Base-by-base conservation (phyloP, 352 stramenopile genomes). In the Pythium folliculosum region DNA sequence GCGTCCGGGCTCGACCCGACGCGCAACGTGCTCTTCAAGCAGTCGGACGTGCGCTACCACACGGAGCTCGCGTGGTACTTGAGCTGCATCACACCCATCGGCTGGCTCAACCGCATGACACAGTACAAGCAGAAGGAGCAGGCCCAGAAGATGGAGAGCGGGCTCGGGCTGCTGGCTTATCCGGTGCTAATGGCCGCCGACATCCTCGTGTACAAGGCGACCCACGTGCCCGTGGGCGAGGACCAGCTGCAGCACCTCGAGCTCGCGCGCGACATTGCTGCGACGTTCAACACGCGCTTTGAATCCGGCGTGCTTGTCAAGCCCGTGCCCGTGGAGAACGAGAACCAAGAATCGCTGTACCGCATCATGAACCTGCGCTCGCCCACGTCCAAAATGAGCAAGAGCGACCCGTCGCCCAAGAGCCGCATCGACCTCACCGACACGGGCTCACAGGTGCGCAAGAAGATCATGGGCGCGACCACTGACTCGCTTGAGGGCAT, bases 41-140 rank as follows among this genome's bases (percentile, higher is more conserved):
- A 96, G 62, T 96, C 90, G 37, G 81, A 92, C 62, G 77, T 94
- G 63, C 58, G 56, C 0, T 72, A 76, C 10, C 98, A 99, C 82
- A 77, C 97, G 8, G 97, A 99, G 72, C 83, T 99, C 30, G 82
- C 92, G 55, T 99, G 98, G 98, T 80, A 99, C 23, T 78, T 99
- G 51, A 97, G 94, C 65, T 99, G 97, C 77, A 90, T 98, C 52
- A 99, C 97, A 49, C 97, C 97, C 12, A 96, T 99, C 70, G 97
- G 95, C 51, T 99, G 97, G 94, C 79, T 99, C 43, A 92, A 99
- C 71, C 91, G 97, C 63, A 99, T 99, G 98, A 99, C 98, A 63
- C 98, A 99, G 83, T 99, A 98, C 84, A 99, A 99, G 80, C 96
- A 99, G 65, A 99, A 99, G 79, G 77, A 90, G 19, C 87, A 91